Conservation (phyloP, 768 basidiomycete genomes). For the Agaricus blazei region DNA sequence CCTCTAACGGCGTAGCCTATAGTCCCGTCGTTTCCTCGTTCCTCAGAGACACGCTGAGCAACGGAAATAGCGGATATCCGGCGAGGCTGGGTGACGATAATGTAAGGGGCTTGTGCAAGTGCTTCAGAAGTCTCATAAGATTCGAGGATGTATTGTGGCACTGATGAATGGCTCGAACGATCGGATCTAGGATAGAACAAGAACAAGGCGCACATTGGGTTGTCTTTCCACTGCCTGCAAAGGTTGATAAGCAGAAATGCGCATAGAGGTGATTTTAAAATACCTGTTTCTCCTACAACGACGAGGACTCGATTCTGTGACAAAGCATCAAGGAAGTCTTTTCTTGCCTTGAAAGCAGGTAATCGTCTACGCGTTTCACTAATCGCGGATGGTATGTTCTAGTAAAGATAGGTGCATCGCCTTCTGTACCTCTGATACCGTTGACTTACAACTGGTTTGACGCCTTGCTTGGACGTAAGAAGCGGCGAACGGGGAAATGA, state of each 20-base stretch:
- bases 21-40: constrained; percentile 69
- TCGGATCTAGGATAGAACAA: neutral
- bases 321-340: constrained; percentile 57
- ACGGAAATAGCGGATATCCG: constrained; percentile 87
- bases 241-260: neutral
- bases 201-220: constrained; percentile 54
- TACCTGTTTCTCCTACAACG: constrained; percentile 88
- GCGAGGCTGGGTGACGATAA: constrained; percentile 87
- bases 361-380: constrained; percentile 52
- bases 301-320: constrained; percentile 64
- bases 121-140: constrained; percentile 50
- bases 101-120: constrained; percentile 59
- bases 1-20: constrained; percentile 91
- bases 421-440: neutral
- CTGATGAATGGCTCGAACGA: constrained; percentile 25
- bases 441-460: neutral
- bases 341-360: constrained; percentile 70
- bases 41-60: constrained; percentile 79
- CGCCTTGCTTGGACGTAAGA: neutral
- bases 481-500: neutral
- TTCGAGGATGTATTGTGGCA: constrained; percentile 89
- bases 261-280: neutral
- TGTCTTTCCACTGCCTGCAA: constrained; percentile 81
- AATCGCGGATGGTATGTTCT: constrained; percentile 31
- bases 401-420: neutral